phyloP scores from a whole-genome alignment of 805 yeast genomes.

The Myxozyma sirexii region DNA sequence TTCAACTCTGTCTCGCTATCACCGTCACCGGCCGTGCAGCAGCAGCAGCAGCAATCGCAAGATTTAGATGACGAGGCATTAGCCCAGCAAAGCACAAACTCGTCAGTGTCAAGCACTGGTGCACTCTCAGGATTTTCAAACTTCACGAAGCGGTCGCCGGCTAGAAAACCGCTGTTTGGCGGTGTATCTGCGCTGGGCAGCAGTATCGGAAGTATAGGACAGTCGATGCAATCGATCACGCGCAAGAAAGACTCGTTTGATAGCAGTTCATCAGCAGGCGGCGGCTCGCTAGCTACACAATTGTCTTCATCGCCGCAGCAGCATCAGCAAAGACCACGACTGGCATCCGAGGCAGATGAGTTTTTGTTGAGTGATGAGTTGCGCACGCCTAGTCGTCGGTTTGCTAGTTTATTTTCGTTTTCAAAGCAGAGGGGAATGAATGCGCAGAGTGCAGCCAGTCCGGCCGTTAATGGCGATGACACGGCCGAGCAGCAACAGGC shows the following conservation, averaged over 20 bases:
- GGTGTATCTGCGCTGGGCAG: constrained; percentile 22
- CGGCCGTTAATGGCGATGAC: neutral
- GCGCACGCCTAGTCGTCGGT: constrained; percentile 26
- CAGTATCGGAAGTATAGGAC: constrained; percentile 21
- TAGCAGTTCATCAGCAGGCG: neutral
- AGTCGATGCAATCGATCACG: constrained; percentile 12
- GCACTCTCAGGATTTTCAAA: constrained; percentile 12
- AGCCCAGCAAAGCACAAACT: constrained; percentile 7
- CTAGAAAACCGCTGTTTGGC: constrained; percentile 18
- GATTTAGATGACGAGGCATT: neutral
- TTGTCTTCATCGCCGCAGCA: too few species aligned
- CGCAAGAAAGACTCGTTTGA: constrained; percentile 29
- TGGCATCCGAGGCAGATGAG: constrained; percentile 19
- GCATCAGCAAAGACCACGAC: neutral
- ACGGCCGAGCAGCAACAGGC: constrained; percentile 9
- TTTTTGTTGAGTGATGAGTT: constrained; percentile 19
- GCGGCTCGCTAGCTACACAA: neutral
- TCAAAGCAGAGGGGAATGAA: constrained; percentile 11
- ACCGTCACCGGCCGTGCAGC: neutral
- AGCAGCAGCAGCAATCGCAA: neutral
- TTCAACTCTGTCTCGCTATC: constrained; percentile 5
- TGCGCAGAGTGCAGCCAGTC: neutral
- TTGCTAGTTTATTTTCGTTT: constrained; percentile 25
- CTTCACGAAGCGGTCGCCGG: constrained; percentile 19
- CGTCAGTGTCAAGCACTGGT: constrained; percentile 11